Evolutionary conservation across 805 yeast genomes (phyloP).

Genomic region (Kluyveromyces wickerhamii): DNA sequence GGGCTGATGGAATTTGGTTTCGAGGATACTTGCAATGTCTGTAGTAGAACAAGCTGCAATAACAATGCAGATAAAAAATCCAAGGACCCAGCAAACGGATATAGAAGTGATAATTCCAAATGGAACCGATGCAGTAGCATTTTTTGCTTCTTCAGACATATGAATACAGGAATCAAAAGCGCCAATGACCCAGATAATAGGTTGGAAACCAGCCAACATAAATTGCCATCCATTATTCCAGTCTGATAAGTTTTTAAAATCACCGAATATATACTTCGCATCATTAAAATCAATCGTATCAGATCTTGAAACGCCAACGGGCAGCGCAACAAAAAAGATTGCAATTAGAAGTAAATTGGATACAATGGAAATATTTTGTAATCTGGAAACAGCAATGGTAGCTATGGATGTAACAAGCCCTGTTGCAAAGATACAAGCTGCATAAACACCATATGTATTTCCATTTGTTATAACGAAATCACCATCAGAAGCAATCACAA

Average conservation of each 20-base stretch:
- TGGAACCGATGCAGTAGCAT: conserved; percentile 56
- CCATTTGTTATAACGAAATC: conserved; percentile 42
- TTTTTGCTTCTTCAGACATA: conserved; percentile 61
- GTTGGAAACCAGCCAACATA: conserved; percentile 44
- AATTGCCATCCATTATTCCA: conserved; percentile 56
- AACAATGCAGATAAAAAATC: conserved; percentile 46
- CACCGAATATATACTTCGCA: conserved; percentile 46
- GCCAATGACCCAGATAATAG: conserved; percentile 68
- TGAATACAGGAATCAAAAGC: conserved; percentile 66
- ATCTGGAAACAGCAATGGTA: conserved; percentile 42
- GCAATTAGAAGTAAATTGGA: conserved; percentile 43
- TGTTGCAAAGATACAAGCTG: conserved; percentile 44
- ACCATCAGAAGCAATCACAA: conserved; percentile 38
- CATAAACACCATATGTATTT: conserved; percentile 51
- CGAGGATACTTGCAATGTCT: conserved; percentile 35
- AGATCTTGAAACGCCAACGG: conserved; percentile 39
- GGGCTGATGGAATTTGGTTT: conserved; percentile 48
- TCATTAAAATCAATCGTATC: conserved; percentile 33
- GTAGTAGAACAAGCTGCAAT: conserved; percentile 44
- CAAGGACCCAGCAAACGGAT: conserved; percentile 45
- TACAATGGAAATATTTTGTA: conserved; percentile 48
- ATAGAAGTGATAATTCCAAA: conserved; percentile 54
- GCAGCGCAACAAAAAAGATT: conserved; percentile 49
- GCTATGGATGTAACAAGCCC: conserved; percentile 43
- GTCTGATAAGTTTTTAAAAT: conserved; percentile 38